A percentile compares a stretch with the other conserved stretches of the same genome.
phyloP scores from a whole-genome alignment of 208 protist species.

The Trypanosoma platydactyli region DNA sequence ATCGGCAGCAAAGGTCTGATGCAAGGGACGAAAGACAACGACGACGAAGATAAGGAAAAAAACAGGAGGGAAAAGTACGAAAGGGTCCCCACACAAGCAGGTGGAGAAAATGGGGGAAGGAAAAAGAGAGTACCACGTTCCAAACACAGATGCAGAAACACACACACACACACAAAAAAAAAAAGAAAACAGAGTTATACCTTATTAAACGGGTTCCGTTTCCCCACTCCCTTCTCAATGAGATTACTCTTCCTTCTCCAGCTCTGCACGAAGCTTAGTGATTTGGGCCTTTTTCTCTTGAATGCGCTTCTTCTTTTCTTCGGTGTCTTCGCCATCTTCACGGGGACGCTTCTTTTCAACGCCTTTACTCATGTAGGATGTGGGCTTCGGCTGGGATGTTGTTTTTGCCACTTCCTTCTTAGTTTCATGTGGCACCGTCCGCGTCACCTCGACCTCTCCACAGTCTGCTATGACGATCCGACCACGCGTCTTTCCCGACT shows the following conservation, averaged over 20 bases:
- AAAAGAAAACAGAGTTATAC: too few relatives aligned
- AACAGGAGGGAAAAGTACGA: neutral
- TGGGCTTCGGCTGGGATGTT: neutral
- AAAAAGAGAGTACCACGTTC: neutral
- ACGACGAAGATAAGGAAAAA: neutral
- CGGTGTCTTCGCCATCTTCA: conserved; percentile 38
- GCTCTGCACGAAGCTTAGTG: conserved; percentile 44
- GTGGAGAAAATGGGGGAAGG: neutral
- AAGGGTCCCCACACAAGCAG: too few relatives aligned
- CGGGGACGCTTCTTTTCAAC: conserved; percentile 23
- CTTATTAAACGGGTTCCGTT: too few relatives aligned
- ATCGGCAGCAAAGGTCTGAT: neutral
- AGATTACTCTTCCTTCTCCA: conserved; percentile 29
- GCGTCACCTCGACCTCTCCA: conserved; percentile 52
- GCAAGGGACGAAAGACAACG: neutral
- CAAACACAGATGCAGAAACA: neutral
- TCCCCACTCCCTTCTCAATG: neutral
- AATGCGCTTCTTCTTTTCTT: conserved; percentile 54
- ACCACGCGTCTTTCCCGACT: conserved; percentile 66
- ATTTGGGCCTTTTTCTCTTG: conserved; percentile 67
- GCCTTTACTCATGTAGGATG: too few relatives aligned
- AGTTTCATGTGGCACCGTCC: conserved; percentile 19
- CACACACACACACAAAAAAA: too few relatives aligned
- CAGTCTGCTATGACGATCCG: conserved; percentile 74
- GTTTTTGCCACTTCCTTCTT: conserved; percentile 5